phyloP scores from a whole-genome alignment of 1,284 basidiomycete species.

The Rhodofomes roseus region DNA sequence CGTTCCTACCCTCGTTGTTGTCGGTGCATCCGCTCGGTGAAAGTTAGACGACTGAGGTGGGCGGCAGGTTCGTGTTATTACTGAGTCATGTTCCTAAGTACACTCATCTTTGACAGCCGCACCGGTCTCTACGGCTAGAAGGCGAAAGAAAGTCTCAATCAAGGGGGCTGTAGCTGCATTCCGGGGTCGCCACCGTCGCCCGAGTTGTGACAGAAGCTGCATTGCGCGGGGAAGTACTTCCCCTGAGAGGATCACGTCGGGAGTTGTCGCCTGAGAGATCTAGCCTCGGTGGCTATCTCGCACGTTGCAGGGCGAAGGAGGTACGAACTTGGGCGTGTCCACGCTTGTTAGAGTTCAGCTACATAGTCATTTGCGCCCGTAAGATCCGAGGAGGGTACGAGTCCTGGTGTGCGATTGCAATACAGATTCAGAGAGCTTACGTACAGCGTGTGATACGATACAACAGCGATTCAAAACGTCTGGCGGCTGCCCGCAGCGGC shows the following conservation, averaged over 20 bases:
- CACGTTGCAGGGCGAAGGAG: background rate
- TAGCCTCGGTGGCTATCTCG: background rate
- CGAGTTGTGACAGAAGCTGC: no score
- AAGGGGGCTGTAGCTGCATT: background rate
- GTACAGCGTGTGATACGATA: constrained; percentile 1
- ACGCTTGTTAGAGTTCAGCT: background rate
- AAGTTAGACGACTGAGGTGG: background rate
- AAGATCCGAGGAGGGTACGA: background rate
- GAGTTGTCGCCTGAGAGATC: background rate
- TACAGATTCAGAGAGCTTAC: constrained; percentile 1
- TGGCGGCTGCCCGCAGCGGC: background rate
- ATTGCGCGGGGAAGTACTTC: no score
- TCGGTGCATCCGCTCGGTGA: constrained; percentile 1
- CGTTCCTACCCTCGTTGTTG: constrained; percentile 41
- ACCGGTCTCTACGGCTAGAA: background rate
- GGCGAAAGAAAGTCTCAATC: background rate
- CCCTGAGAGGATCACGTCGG: no score
- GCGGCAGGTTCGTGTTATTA: background rate
- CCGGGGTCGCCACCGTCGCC: background rate
- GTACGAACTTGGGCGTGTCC: background rate
- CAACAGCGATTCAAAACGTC: background rate
- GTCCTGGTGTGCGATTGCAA: constrained; percentile 1
- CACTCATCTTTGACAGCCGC: background rate
- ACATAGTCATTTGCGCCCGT: background rate
- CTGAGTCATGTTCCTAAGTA: no score